These are phyloP conservation scores for Geotrichum aggregatum DNA, from an alignment of 1,139 yeast species.

Conservation along the genomic window DNA sequence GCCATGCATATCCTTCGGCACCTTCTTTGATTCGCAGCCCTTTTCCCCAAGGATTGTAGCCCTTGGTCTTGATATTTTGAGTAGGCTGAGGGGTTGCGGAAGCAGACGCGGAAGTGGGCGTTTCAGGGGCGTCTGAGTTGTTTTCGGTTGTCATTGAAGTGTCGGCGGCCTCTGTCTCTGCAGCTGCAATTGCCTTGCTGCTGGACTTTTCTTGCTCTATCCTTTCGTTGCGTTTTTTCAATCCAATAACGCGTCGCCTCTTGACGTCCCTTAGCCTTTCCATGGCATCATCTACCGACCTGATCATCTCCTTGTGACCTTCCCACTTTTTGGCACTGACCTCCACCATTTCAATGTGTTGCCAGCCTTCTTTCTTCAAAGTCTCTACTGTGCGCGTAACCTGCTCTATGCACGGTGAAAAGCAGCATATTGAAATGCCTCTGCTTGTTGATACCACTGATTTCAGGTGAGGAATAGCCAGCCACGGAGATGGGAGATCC, in stretches of 20 bases:
- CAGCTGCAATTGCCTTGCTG: conserved; percentile 4
- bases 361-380: conserved; percentile 75
- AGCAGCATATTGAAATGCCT: conserved; percentile 76
- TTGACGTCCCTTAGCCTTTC: conserved; percentile 78
- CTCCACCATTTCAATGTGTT: conserved; percentile 89
- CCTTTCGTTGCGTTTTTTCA: conserved; percentile 52
- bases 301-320: conserved; percentile 83
- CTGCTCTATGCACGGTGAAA: conserved; percentile 97
- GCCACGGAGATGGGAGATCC: conserved; percentile 97
- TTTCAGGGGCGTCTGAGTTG: background rate
- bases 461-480: conserved; percentile 75
- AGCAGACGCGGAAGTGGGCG: conserved; percentile 8
- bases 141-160: background rate
- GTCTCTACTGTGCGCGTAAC: conserved; percentile 80
- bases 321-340: conserved; percentile 85
- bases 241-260: conserved; percentile 66
- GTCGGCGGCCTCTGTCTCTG: conserved; percentile 16
- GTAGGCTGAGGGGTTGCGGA: conserved; percentile 21
- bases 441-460: conserved; percentile 53
- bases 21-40: conserved; percentile 82
- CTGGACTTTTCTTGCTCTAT: conserved; percentile 27
- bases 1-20: conserved; percentile 74
- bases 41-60: conserved; percentile 89
- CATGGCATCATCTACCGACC: conserved; percentile 75
- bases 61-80: conserved; percentile 46